Evolutionary conservation across 2,329 filamentous ascomycete genomes (phyloP), one percentile per base, ranked within the genome.

Genomic region (Raffaelea deltoideospora): DNA sequence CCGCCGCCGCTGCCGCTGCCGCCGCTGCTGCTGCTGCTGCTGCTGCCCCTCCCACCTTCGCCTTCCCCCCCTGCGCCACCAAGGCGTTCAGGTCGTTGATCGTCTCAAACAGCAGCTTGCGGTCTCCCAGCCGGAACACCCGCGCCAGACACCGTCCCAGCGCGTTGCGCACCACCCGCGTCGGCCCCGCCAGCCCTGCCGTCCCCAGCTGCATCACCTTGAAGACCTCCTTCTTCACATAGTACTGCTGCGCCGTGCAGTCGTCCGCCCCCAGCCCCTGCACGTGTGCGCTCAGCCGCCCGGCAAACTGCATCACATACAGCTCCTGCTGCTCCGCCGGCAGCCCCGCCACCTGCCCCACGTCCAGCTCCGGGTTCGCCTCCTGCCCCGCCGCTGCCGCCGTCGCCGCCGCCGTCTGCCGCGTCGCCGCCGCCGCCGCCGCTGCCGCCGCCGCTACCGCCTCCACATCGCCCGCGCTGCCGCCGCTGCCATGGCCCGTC

Each of bases 321-420:
- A 98, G 73, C 51, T 95, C 87, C 59, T 98, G 90, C 57, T 98
- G 90, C 61, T 98, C 90, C 37, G 83, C 76, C 31, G 88, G 84
- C 33, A 96, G 73, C 36, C 82, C 71, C 58, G 94, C 80, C 33
- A 98, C 76, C 67, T 94, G 94, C 50, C 77, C 64, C 47, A 94
- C 63, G 54, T 98, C 87, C 55, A 98, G 81, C 64, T 94, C 82
- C 35, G 78, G 79, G 51, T 73, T 78, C 39, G 60, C 51, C 44
- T 57, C 59, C 41, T 64, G 58, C 45, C 57, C 63, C 43, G 59
- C 41, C 13, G 47, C 44, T 10, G 43, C 43, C n/a, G 40, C 33
- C 21, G 41, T 29, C 35, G 34, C 31, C 23, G 48, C 41, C 37
- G 47, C 50, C 41, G 46, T n/a, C n/a, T n/a, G n/a, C n/a, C n/a